Evolutionary conservation across 495 filamentous ascomycete species (phyloP).

Genomic region (Chaetomidium leptoderma): DNA sequence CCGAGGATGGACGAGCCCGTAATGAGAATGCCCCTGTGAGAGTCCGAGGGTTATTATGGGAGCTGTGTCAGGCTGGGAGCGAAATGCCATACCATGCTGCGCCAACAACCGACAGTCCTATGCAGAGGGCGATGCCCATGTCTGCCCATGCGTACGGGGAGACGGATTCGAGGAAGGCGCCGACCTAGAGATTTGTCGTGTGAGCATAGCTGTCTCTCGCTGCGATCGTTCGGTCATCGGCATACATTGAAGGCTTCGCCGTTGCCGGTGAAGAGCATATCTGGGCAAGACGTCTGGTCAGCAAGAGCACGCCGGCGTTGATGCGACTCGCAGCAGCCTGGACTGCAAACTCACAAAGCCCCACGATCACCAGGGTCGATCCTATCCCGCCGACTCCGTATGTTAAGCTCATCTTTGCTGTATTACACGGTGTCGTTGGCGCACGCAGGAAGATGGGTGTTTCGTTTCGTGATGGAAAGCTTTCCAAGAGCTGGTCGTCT

Average conservation of each 20-base stretch:
- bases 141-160: conserved; percentile 93
- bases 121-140: conserved; percentile 88
- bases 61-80: not conserved
- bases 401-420: conserved; percentile 48
- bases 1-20: conserved; percentile 98
- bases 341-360: conserved; percentile 65
- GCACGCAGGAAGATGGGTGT: not conserved
- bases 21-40: conserved; percentile 90
- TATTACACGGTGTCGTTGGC: conserved; percentile 2
- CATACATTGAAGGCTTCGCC: conserved; percentile 95
- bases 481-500: not conserved
- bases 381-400: conserved; percentile 70
- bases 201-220: conserved; percentile 25
- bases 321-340: not conserved
- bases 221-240: conserved; percentile 10
- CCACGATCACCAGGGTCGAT: conserved; percentile 72
- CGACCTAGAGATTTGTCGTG: conserved; percentile 78
- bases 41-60: conserved; percentile 27
- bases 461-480: not conserved
- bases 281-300: conserved; percentile 48
- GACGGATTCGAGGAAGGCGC: conserved; percentile 87
- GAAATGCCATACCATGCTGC: conserved; percentile 78
- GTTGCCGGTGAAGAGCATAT: conserved; percentile 95
- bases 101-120: conserved; percentile 90
- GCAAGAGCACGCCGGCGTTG: conserved; percentile 24